Conservation (phyloP, 78 protist species). For the Polysphondylium violaceum region DNA sequence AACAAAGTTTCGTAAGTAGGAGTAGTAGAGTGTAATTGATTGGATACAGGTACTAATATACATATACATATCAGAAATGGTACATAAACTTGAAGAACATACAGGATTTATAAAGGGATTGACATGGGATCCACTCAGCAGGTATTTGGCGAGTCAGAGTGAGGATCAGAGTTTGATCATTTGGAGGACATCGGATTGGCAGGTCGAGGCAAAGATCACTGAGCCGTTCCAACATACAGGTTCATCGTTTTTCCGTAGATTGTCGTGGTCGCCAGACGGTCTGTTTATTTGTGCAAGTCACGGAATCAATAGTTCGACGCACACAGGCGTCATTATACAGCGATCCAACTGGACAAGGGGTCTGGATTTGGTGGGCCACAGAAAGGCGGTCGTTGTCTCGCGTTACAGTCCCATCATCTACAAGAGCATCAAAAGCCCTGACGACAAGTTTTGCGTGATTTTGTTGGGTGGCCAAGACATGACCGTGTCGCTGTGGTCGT, state of each 20-base stretch:
- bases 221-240: slow-evolving; percentile 69
- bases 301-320: slow-evolving; percentile 28
- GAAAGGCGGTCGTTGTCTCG: slow-evolving; percentile 23
- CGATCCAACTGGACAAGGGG: slow-evolving; percentile 37
- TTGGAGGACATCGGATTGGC: slow-evolving; percentile 70
- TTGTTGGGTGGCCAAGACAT: slow-evolving; percentile 55
- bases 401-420: slow-evolving; percentile 38
- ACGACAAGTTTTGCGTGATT: background rate
- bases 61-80: background rate
- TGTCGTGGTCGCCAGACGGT: slow-evolving; percentile 80
- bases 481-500: slow-evolving; percentile 50
- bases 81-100: slow-evolving; percentile 63
- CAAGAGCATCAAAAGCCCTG: background rate
- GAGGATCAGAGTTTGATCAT: slow-evolving; percentile 68
- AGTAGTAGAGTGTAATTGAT: background rate
- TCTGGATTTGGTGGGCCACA: slow-evolving; percentile 58
- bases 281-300: slow-evolving; percentile 23
- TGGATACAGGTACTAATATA: background rate
- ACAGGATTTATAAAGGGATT: slow-evolving; percentile 74
- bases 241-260: slow-evolving; percentile 37
- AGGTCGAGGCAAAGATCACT: slow-evolving; percentile 34
- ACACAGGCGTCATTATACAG: slow-evolving; percentile 30
- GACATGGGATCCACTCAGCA: slow-evolving; percentile 85
- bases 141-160: slow-evolving; percentile 72
- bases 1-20: background rate